Evolutionary conservation across 371 early-diverging fungal species (phyloP).

Genomic region (Aphelidium insulamus): DNA sequence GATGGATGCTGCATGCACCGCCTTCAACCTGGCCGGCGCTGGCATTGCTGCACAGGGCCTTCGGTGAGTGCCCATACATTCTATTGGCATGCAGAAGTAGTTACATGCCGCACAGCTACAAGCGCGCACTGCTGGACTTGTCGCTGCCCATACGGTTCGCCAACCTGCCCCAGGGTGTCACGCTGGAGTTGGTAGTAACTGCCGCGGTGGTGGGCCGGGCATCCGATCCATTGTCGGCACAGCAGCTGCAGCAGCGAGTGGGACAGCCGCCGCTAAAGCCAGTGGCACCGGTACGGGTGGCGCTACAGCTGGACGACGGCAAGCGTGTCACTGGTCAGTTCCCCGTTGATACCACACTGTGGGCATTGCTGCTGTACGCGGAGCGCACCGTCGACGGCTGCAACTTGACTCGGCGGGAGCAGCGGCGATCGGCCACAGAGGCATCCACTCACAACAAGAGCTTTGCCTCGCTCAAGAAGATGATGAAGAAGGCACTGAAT

Average conservation of each 20-base stretch:
- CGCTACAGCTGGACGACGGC: constrained; percentile 26
- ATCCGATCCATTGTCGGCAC: neutral
- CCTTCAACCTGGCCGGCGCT: constrained; percentile 4
- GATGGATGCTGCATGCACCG: constrained; percentile 7
- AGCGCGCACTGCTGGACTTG: constrained; percentile 15
- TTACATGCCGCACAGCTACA: constrained; percentile 8
- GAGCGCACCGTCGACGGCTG: constrained; percentile 4
- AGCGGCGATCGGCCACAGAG: constrained; percentile 13
- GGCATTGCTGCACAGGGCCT: constrained; percentile 4
- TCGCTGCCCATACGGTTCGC: constrained; percentile 30
- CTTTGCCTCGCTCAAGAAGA: constrained; percentile 8
- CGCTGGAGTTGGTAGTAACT: constrained; percentile 13
- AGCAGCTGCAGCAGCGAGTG: constrained; percentile 1
- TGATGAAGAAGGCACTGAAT: constrained; percentile 16
- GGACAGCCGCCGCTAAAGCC: neutral
- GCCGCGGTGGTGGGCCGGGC: neutral
- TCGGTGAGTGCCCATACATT: too few relatives aligned
- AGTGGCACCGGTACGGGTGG: constrained; percentile 12
- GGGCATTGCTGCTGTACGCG: constrained; percentile 19
- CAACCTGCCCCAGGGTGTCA: constrained; percentile 30
- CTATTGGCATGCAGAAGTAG: too few relatives aligned
- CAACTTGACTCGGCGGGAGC: neutral
- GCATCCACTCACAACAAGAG: constrained; percentile 21
- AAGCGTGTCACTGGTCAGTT: constrained; percentile 19
- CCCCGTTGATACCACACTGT: constrained; percentile 12